phyloP scores from a whole-genome alignment of 306 rosid species.

The cucumber (Cucumis sativus) region Cucumber_9930_V3 NC_026658.2:2096001-2096500 shows the following conservation, averaged over 20 bases:
- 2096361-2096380: not conserved
- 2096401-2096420: constrained; percentile 60
- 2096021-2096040: not conserved
- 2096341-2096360: not conserved
- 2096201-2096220: too few species aligned
- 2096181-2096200: not conserved
- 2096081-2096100: not conserved
- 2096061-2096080: not conserved
- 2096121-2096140: not conserved
- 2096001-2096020: not conserved
- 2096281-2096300: too few species aligned
- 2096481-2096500: not conserved
- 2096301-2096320: too few species aligned
- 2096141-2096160: not conserved
- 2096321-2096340: not conserved
- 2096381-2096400: constrained; percentile 5
- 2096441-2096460: constrained; percentile 83
- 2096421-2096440: constrained; percentile 94
- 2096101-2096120: not conserved
- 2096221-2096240: too few species aligned
- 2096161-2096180: not conserved
- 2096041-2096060: not conserved
- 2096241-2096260: too few species aligned
- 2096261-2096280: too few species aligned
- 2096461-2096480: constrained; percentile 66